Conservation (phyloP, 192 early-diverging fungal genomes). For the Allomyces macrogynus region DNA sequence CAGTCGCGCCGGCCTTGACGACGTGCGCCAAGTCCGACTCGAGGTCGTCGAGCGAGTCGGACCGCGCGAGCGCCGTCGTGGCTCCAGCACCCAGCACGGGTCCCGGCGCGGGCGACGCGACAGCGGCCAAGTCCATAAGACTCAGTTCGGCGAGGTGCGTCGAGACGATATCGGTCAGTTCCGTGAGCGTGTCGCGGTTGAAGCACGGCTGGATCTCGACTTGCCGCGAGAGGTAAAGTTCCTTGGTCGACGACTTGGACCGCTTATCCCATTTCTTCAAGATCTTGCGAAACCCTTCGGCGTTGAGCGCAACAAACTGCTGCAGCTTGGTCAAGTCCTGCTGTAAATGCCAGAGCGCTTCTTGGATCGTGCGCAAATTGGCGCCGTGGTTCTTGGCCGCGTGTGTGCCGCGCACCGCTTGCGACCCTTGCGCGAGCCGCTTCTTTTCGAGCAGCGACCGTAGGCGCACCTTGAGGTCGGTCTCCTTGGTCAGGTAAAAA, state of each 20-base stretch:
- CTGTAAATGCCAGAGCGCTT: slow-evolving; percentile 79
- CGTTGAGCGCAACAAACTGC: slow-evolving; percentile 95
- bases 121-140: neutral
- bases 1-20: slow-evolving; percentile 17
- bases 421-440: neutral
- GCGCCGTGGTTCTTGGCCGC: slow-evolving; percentile 24
- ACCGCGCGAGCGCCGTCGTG: too few relatives aligned
- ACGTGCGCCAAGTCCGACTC: slow-evolving; percentile 36
- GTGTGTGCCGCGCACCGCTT: slow-evolving; percentile 1
- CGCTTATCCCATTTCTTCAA: slow-evolving; percentile 99
- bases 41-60: slow-evolving; percentile 26
- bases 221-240: slow-evolving; percentile 90
- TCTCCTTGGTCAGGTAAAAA: slow-evolving; percentile 94
- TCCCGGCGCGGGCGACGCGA: too few relatives aligned
- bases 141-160: slow-evolving; percentile 57
- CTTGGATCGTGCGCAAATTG: slow-evolving; percentile 48
- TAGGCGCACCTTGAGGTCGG: slow-evolving; percentile 73
- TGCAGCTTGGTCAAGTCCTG: slow-evolving; percentile 89
- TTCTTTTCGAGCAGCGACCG: slow-evolving; percentile 58
- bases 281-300: slow-evolving; percentile 92
- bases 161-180: slow-evolving; percentile 67
- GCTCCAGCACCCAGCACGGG: too few relatives aligned
- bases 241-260: slow-evolving; percentile 88
- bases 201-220: slow-evolving; percentile 96
- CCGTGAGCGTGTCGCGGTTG: slow-evolving; percentile 76